A percentile compares a stretch with the other conserved stretches of the same genome.
Evolutionary conservation across 805 yeast species (phyloP).

Genomic region (Wickerhamiella alocasiicola): DNA sequence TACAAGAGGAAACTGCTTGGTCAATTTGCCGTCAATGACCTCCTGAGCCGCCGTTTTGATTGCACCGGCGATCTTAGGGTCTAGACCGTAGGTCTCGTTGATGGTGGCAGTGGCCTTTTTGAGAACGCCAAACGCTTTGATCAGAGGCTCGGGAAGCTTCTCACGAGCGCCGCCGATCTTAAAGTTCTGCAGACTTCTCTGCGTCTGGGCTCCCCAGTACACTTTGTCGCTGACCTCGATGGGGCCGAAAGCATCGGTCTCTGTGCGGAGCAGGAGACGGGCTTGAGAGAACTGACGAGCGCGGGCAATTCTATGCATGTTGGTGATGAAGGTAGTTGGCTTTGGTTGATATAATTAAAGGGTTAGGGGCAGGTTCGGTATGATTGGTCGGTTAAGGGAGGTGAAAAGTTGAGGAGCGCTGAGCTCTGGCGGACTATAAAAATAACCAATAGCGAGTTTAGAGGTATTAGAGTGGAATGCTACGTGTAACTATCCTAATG

Average conservation of each 20-base stretch:
- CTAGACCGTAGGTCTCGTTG: slow-evolving; percentile 73
- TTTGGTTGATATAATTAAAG: no score
- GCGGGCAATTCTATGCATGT: slow-evolving; percentile 4
- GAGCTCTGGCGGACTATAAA: no score
- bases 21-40: slow-evolving; percentile 81
- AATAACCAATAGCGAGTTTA: no score
- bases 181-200: slow-evolving; percentile 82
- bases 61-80: slow-evolving; percentile 70
- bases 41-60: slow-evolving; percentile 92
- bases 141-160: slow-evolving; percentile 80
- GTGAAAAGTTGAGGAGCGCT: no score
- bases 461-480: no score
- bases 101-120: slow-evolving; percentile 93
- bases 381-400: no score
- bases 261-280: slow-evolving; percentile 42
- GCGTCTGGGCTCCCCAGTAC: slow-evolving; percentile 98
- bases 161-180: slow-evolving; percentile 91
- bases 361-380: no score
- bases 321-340: no score
- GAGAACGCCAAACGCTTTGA: slow-evolving; percentile 83
- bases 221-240: slow-evolving; percentile 75
- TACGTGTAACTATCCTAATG: no score
- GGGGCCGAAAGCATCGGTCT: slow-evolving; percentile 94
- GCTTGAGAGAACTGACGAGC: slow-evolving; percentile 16
- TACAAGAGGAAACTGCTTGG: slow-evolving; percentile 92